Evolutionary conservation across 2,329 filamentous ascomycete species (phyloP).

Genomic region (Xylaria hypoxylon): DNA sequence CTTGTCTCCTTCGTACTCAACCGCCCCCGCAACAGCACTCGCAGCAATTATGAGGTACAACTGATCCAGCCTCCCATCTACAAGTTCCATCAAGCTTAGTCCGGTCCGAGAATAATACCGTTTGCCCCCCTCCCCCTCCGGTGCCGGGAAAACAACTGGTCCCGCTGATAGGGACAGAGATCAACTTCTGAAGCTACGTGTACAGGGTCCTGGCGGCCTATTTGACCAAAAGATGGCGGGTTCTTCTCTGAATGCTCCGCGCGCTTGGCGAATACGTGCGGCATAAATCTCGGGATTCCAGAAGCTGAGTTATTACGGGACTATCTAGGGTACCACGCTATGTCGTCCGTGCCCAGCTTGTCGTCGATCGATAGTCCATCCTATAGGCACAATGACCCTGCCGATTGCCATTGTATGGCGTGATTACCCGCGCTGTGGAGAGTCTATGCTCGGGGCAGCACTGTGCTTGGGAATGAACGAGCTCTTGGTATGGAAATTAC

Average conservation of each 20-base stretch:
- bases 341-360: slow-evolving; percentile 33
- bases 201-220: slow-evolving; percentile 38
- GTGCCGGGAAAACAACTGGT: slow-evolving; percentile 41
- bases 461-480: not conserved
- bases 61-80: not conserved
- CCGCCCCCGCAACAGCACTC: not conserved
- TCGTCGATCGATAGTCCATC: slow-evolving; percentile 28
- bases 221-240: slow-evolving; percentile 24
- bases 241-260: slow-evolving; percentile 33
- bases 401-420: slow-evolving; percentile 15
- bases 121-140: slow-evolving; percentile 26
- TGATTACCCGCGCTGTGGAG: slow-evolving; percentile 24
- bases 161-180: slow-evolving; percentile 42
- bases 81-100: slow-evolving; percentile 19
- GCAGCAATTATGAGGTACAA: slow-evolving; percentile 4
- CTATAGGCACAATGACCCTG: slow-evolving; percentile 5
- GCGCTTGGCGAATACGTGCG: slow-evolving; percentile 38
- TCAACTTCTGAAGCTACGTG: slow-evolving; percentile 44
- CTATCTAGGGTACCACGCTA: slow-evolving; percentile 33
- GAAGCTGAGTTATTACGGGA: slow-evolving; percentile 41
- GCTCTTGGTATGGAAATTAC: not conserved
- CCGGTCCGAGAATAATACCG: slow-evolving; percentile 34
- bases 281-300: slow-evolving; percentile 43
- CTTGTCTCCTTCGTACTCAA: slow-evolving; percentile 5
- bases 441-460: slow-evolving; percentile 9